These are phyloP conservation scores for Globisporangium abappressorium DNA, from an alignment of 352 stramenopile species.

Conservation along the genomic window DNA sequence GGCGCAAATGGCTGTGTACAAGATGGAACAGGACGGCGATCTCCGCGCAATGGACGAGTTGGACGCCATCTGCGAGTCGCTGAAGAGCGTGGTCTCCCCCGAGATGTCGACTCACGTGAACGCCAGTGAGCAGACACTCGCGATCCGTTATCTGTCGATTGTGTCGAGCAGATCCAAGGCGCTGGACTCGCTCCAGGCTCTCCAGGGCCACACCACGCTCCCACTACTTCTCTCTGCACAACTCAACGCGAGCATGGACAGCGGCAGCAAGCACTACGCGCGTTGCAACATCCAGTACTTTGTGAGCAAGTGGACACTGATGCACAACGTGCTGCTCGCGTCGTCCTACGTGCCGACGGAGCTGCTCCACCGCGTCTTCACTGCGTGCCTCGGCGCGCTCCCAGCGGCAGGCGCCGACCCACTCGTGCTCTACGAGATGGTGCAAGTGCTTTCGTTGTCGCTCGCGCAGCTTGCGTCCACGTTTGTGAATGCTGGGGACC, in stretches of 20 bases:
- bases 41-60: constrained; percentile 26
- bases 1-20: constrained; percentile 37
- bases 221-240: constrained; percentile 30
- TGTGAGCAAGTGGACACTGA: constrained; percentile 52
- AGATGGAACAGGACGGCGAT: constrained; percentile 32
- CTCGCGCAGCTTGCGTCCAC: constrained; percentile 44
- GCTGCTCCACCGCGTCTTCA: constrained; percentile 36
- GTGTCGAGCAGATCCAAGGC: constrained; percentile 25
- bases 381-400: constrained; percentile 48
- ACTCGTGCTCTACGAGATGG: constrained; percentile 57
- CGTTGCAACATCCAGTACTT: constrained; percentile 38
- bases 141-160: constrained; percentile 33
- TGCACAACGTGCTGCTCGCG: constrained; percentile 46
- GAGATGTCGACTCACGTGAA: constrained; percentile 1
- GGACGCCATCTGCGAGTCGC: constrained; percentile 29
- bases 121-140: constrained; percentile 36
- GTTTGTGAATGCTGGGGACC: constrained; percentile 23
- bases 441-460: constrained; percentile 55
- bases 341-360: constrained; percentile 46
- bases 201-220: constrained; percentile 33
- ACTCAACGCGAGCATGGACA: constrained; percentile 23
- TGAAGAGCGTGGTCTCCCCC: constrained; percentile 24
- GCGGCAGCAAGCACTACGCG: constrained; percentile 19
- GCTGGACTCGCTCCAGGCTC: constrained; percentile 33
- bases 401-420: constrained; percentile 55